Percentiles rank a stretch among this genome's conserved stretches.
These are phyloP conservation scores for Mycena citricolor DNA, from an alignment of 1,284 basidiomycete genomes.

Conservation along the genomic window DNA sequence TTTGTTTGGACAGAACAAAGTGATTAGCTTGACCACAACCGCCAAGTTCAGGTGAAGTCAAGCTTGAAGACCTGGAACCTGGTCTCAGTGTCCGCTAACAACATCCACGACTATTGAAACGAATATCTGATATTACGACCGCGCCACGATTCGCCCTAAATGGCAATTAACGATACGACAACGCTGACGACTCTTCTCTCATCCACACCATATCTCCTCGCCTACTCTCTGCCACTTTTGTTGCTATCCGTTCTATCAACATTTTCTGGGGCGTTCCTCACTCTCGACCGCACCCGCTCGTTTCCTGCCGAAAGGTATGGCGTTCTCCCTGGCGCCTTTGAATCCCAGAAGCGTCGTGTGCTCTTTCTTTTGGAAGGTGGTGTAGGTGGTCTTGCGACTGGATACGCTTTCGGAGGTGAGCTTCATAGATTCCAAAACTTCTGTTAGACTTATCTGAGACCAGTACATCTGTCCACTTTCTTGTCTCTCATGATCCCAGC, in stretches of 20 bases:
- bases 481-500: conserved; percentile 57
- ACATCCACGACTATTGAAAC: too few species aligned
- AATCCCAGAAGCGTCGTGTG: conserved; percentile 33
- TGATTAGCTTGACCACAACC: too few species aligned
- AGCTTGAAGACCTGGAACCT: too few species aligned
- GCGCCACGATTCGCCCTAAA: too few species aligned
- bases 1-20: too few species aligned
- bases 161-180: conserved; percentile 16
- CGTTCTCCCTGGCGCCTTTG: conserved; percentile 38
- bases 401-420: conserved; percentile 62
- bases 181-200: conserved; percentile 37
- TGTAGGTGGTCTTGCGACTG: conserved; percentile 56
- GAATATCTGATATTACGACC: too few species aligned
- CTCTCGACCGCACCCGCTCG: conserved; percentile 61
- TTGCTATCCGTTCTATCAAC: conserved; percentile 51
- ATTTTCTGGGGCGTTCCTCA: conserved; percentile 66
- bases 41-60: too few species aligned
- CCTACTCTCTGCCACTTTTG: conserved; percentile 56
- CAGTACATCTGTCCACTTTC: conserved; percentile 62
- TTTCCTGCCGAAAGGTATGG: conserved; percentile 50
- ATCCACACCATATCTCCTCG: conserved; percentile 44
- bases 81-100: conserved; percentile 13
- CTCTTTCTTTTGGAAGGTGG: conserved; percentile 53
- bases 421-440: conserved; percentile 18
- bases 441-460: conserved; percentile 11